Evolutionary conservation across 2,329 filamentous ascomycete species (phyloP).

Genomic region (Penicillium capsulatum): DNA sequence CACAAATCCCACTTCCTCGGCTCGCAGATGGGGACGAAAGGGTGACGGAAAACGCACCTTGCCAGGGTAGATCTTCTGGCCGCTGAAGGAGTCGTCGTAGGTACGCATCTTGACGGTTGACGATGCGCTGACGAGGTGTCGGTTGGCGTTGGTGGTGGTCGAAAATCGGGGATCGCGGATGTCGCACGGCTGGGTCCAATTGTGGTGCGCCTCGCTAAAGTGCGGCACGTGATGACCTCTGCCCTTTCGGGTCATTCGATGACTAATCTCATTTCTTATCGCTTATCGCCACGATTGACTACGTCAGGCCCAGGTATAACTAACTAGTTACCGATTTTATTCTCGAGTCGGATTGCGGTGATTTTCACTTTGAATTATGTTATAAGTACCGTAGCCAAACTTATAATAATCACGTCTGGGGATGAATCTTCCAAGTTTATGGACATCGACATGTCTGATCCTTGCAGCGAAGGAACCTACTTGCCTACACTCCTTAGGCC

Average conservation of each 20-base stretch:
- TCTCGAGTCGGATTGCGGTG: no score
- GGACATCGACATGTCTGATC: no score
- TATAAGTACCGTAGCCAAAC: no score
- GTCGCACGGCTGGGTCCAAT: slow-evolving; percentile 37
- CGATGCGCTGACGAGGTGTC: slow-evolving; percentile 44
- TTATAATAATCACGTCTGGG: no score
- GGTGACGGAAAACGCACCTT: slow-evolving; percentile 56
- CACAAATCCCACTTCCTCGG: slow-evolving; percentile 14
- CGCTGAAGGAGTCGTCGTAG: slow-evolving; percentile 75
- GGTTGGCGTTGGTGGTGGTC: slow-evolving; percentile 44
- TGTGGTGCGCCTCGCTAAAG: slow-evolving; percentile 46
- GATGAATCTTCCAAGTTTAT: no score
- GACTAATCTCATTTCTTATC: not conserved
- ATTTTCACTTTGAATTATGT: no score
- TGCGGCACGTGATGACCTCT: slow-evolving; percentile 41
- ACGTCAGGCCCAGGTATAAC: not conserved
- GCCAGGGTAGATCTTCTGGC: slow-evolving; percentile 74
- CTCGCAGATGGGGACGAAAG: slow-evolving; percentile 11
- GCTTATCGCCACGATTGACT: not conserved
- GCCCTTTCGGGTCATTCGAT: slow-evolving; percentile 31
- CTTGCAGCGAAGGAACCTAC: no score
- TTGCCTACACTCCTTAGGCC: no score
- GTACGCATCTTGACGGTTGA: slow-evolving; percentile 63
- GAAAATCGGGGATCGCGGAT: slow-evolving; percentile 40
- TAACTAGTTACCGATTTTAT: no score